Conservation (phyloP, 2,329 filamentous ascomycete genomes). For the Epichloe amarillans region DNA sequence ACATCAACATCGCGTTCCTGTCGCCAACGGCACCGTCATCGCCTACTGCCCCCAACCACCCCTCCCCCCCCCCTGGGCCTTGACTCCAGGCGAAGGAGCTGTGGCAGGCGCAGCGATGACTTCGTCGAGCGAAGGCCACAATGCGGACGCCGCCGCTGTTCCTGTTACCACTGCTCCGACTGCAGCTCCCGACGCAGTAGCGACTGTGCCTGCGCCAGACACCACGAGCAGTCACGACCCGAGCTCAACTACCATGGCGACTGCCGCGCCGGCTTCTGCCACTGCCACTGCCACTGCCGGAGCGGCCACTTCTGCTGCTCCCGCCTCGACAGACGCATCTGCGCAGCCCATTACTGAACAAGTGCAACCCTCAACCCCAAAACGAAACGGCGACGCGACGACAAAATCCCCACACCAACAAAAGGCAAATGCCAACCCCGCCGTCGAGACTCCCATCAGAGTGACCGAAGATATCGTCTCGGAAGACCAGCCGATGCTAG, state of each 20-base stretch:
- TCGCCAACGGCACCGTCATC: slow-evolving; percentile 2
- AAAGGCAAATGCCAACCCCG: not conserved
- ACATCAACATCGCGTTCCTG: slow-evolving; percentile 1
- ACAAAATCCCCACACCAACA: not conserved
- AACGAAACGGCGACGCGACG: not conserved
- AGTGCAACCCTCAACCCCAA: slow-evolving; percentile 6
- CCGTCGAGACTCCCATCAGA: not conserved
- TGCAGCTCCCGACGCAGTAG: slow-evolving; percentile 5
- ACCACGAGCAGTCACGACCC: not conserved
- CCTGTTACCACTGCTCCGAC: slow-evolving; percentile 3
- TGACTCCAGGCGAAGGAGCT: slow-evolving; percentile 39
- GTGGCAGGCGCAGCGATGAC: slow-evolving; percentile 43
- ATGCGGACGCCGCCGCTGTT: slow-evolving; percentile 1
- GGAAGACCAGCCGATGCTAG: slow-evolving; percentile 9
- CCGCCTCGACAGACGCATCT: not conserved
- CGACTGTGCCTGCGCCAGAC: slow-evolving; percentile 1
- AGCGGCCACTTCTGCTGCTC: not conserved
- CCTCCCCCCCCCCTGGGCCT: slow-evolving; percentile 4
- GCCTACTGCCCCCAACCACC: slow-evolving; percentile 1
- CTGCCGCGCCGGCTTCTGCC: not conserved
- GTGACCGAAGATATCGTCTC: not conserved
- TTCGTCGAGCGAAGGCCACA: slow-evolving; percentile 38
- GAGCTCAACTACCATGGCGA: not conserved
- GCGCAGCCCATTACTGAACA: not conserved
- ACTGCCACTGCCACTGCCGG: not conserved